A percentile compares a stretch with the other conserved stretches of the same genome.
phyloP scores from a whole-genome alignment of 768 basidiomycete genomes.

The Mycena vitilis region DNA sequence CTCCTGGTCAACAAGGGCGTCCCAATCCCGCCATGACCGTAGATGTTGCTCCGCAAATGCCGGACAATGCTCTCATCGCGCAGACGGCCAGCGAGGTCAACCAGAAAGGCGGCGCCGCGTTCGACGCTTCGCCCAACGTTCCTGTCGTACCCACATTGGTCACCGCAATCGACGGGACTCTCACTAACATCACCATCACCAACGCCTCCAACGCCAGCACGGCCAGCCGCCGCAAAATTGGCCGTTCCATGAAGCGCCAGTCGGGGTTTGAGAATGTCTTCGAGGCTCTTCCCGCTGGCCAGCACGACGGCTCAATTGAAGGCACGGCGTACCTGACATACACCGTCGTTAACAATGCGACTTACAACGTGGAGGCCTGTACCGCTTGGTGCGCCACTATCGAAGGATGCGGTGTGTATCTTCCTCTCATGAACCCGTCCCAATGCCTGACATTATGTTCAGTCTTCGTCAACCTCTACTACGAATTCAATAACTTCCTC shows the following conservation, averaged over 20 bases:
- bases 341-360: slow-evolving; percentile 56
- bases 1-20: neutral
- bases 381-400: slow-evolving; percentile 53
- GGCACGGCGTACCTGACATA: slow-evolving; percentile 64
- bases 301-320: slow-evolving; percentile 54
- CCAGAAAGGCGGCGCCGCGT: neutral
- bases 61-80: slow-evolving; percentile 4
- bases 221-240: neutral
- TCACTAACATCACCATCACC: neutral
- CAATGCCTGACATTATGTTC: neutral
- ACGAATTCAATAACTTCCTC: slow-evolving; percentile 59
- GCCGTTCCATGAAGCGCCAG: slow-evolving; percentile 38
- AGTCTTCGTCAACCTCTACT: slow-evolving; percentile 64
- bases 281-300: slow-evolving; percentile 48
- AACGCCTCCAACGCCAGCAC: neutral
- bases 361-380: slow-evolving; percentile 59
- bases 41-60: neutral
- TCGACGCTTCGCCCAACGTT: neutral
- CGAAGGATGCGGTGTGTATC: slow-evolving; percentile 54
- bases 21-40: neutral
- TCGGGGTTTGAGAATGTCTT: slow-evolving; percentile 49
- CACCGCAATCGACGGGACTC: neutral
- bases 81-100: neutral
- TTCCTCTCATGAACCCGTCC: slow-evolving; percentile 6
- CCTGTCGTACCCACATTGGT: neutral